A percentile compares a stretch with the other conserved stretches of the same genome.
phyloP scores from a whole-genome alignment of 371 early-diverging fungal genomes.

The Syncephalis fuscata region DNA sequence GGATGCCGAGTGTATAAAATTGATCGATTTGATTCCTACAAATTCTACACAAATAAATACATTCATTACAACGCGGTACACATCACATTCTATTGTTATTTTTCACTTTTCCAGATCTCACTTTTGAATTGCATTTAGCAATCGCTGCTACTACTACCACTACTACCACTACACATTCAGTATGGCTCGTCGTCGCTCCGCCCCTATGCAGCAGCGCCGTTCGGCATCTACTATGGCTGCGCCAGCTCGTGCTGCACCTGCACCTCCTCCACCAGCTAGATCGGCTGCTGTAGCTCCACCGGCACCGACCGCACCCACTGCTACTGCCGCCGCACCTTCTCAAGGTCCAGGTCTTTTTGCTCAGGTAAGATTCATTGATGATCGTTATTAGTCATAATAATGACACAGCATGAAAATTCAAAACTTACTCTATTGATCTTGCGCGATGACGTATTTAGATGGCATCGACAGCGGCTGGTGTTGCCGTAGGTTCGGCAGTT shows the following conservation, averaged over 20 bases:
- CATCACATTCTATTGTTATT: too few relatives aligned
- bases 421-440: too few relatives aligned
- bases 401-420: too few relatives aligned
- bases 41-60: too few relatives aligned
- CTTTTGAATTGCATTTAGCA: too few relatives aligned
- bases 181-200: conserved; percentile 6
- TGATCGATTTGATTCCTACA: too few relatives aligned
- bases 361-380: conserved; percentile 9
- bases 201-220: conserved; percentile 12
- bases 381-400: too few relatives aligned
- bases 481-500: conserved; percentile 75
- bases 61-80: too few relatives aligned
- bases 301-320: conserved; percentile 15
- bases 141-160: too few relatives aligned
- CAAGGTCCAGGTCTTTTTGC: conserved; percentile 58
- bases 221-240: conserved; percentile 9
- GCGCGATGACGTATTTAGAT: conserved; percentile 24
- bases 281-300: conserved; percentile 8
- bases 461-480: conserved; percentile 87
- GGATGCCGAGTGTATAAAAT: too few relatives aligned
- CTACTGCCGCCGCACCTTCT: conserved; percentile 24
- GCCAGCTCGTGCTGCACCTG: conserved; percentile 11
- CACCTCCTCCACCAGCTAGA: conserved; percentile 20
- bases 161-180: too few relatives aligned
- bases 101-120: too few relatives aligned